Evolutionary conservation across 2,329 filamentous ascomycete species (phyloP).

Genomic region (Phaeophleospora eucalypticola): DNA sequence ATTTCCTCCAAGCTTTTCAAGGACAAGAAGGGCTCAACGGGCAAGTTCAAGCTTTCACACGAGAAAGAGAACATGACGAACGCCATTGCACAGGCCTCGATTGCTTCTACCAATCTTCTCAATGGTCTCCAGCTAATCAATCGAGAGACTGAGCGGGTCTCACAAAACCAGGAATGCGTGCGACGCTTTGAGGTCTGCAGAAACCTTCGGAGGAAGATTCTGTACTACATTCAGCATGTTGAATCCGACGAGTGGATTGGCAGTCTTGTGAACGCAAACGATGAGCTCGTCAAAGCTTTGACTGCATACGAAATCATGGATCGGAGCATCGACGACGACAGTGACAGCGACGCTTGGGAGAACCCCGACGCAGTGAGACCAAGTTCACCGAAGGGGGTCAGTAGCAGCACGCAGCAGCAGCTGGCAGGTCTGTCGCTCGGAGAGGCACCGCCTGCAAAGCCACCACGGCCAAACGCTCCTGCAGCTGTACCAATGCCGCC

Average conservation of each 20-base stretch:
- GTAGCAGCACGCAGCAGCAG: slow-evolving; percentile 35
- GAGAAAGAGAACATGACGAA: slow-evolving; percentile 85
- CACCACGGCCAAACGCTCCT: slow-evolving; percentile 44
- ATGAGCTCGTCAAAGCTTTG: slow-evolving; percentile 87
- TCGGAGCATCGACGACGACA: slow-evolving; percentile 71
- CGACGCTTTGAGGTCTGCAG: slow-evolving; percentile 84
- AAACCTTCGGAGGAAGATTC: slow-evolving; percentile 71
- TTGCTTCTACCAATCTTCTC: slow-evolving; percentile 83
- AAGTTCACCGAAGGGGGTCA: slow-evolving; percentile 6
- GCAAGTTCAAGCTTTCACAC: slow-evolving; percentile 75
- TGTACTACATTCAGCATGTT: slow-evolving; percentile 89
- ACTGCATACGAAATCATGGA: slow-evolving; percentile 96
- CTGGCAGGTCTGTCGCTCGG: slow-evolving; percentile 45
- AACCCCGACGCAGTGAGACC: slow-evolving; percentile 11
- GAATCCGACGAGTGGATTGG: slow-evolving; percentile 90
- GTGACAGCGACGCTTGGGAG: slow-evolving; percentile 60
- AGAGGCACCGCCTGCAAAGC: slow-evolving; percentile 45
- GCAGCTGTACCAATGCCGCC: slow-evolving; percentile 35
- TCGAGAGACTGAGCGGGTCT: slow-evolving; percentile 80
- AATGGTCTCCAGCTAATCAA: slow-evolving; percentile 89
- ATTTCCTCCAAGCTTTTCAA: slow-evolving; percentile 31
- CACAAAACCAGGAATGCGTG: slow-evolving; percentile 72
- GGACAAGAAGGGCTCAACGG: slow-evolving; percentile 48
- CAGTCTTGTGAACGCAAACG: slow-evolving; percentile 85
- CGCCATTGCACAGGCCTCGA: slow-evolving; percentile 82